Evolutionary conservation across 805 yeast genomes (phyloP).

Genomic region (Candida ovalis): DNA sequence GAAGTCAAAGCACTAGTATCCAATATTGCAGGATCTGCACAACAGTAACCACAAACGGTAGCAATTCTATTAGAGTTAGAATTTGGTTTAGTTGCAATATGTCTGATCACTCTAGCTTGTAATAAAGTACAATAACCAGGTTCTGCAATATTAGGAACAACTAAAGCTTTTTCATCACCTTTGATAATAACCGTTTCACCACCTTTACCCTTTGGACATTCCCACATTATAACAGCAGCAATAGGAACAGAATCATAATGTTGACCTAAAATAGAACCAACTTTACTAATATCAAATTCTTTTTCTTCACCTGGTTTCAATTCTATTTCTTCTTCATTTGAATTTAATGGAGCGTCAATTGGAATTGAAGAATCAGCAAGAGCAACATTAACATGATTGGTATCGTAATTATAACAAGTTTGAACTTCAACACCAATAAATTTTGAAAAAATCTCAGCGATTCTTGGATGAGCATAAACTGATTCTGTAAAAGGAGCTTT

Average conservation of each 20-base stretch:
- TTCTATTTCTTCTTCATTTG: slow-evolving; percentile 3
- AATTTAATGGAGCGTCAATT: slow-evolving; percentile 17
- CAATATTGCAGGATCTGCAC: slow-evolving; percentile 23
- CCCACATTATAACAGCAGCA: slow-evolving; percentile 47
- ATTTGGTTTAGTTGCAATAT: slow-evolving; percentile 44
- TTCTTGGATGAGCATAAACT: slow-evolving; percentile 51
- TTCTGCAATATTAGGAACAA: slow-evolving; percentile 31
- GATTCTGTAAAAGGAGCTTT: slow-evolving; percentile 42
- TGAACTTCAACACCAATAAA: slow-evolving; percentile 50
- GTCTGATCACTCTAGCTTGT: slow-evolving; percentile 45
- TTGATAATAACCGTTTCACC: slow-evolving; percentile 48
- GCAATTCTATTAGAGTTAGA: slow-evolving; percentile 34
- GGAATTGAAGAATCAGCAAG: slow-evolving; percentile 27
- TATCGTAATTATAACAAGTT: slow-evolving; percentile 47
- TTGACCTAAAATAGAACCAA: slow-evolving; percentile 45
- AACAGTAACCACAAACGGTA: slow-evolving; percentile 31
- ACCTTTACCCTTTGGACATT: slow-evolving; percentile 44
- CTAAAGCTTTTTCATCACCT: slow-evolving; percentile 34
- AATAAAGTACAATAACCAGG: slow-evolving; percentile 47
- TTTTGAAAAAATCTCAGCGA: slow-evolving; percentile 41
- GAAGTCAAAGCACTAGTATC: slow-evolving; percentile 34
- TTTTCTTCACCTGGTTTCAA: slow-evolving; percentile 24
- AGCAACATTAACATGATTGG: slow-evolving; percentile 49
- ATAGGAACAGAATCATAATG: slow-evolving; percentile 46
- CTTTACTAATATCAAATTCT: slow-evolving; percentile 17